Evolutionary conservation across 192 early-diverging fungal genomes (phyloP).

Genomic region (Coemansia sp.): DNA sequence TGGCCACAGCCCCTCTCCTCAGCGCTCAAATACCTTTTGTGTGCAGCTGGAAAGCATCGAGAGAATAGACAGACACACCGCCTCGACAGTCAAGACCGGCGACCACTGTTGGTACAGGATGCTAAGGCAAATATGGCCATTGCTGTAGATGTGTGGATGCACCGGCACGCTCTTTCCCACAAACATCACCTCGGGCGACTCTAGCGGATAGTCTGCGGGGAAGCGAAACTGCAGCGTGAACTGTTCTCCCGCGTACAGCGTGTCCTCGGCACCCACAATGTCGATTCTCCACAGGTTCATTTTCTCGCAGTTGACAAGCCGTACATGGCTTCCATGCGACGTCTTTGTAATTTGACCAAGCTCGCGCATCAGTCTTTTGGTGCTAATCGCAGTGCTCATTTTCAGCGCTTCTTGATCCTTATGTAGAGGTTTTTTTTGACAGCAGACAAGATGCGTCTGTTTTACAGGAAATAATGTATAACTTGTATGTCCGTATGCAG

Average conservation of each 20-base stretch:
- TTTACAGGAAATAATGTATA: too few relatives aligned
- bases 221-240: slow-evolving; percentile 67
- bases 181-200: slow-evolving; percentile 74
- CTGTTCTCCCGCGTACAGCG: slow-evolving; percentile 63
- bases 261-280: slow-evolving; percentile 66
- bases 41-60: slow-evolving; percentile 93
- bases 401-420: background rate
- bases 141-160: slow-evolving; percentile 82
- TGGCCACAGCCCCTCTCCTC: background rate
- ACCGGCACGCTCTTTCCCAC: slow-evolving; percentile 60
- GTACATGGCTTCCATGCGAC: slow-evolving; percentile 18
- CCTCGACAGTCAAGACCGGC: slow-evolving; percentile 83
- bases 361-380: slow-evolving; percentile 44
- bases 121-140: slow-evolving; percentile 95
- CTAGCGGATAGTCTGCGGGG: slow-evolving; percentile 69
- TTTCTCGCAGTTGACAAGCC: slow-evolving; percentile 12
- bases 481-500: too few relatives aligned
- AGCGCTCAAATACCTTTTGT: slow-evolving; percentile 61
- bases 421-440: too few relatives aligned
- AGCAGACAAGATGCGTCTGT: too few relatives aligned
- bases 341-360: slow-evolving; percentile 17
- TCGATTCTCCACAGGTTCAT: slow-evolving; percentile 61
- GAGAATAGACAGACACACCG: slow-evolving; percentile 86
- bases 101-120: slow-evolving; percentile 95
- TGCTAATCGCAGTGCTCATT: slow-evolving; percentile 14